These are phyloP conservation scores for Akanthomyces dipterigenus DNA, from an alignment of 2,329 filamentous ascomycete species.

Conservation along the genomic window DNA sequence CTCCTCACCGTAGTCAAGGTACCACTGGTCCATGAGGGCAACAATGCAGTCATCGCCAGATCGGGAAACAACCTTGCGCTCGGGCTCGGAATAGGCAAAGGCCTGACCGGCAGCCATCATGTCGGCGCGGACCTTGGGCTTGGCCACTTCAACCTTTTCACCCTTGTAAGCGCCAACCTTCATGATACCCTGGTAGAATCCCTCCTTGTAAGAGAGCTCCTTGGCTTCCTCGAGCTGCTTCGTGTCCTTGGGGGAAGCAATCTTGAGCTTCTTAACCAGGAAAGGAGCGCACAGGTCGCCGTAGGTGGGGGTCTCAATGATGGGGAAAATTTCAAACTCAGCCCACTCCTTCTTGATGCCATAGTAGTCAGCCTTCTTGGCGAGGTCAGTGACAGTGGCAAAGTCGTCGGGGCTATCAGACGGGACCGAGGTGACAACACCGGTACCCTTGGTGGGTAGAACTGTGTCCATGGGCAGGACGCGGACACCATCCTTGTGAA, in stretches of 20 bases:
- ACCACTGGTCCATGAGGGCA: conserved; percentile 94
- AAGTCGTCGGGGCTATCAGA: conserved; percentile 94
- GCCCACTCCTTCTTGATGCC: conserved; percentile 96
- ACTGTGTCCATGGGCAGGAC: conserved; percentile 95
- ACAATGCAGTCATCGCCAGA: conserved; percentile 92
- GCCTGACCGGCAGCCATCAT: conserved; percentile 72
- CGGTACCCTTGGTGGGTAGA: conserved; percentile 87
- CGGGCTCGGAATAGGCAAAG: conserved; percentile 90
- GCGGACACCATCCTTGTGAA: conserved; percentile 75
- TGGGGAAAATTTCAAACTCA: conserved; percentile 78
- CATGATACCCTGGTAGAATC: conserved; percentile 93
- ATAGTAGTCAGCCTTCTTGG: conserved; percentile 95
- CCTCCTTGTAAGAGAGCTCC: conserved; percentile 93
- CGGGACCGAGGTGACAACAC: conserved; percentile 91
- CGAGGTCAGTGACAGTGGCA: conserved; percentile 77
- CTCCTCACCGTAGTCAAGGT: conserved; percentile 90
- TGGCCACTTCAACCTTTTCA: conserved; percentile 77
- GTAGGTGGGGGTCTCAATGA: conserved; percentile 84
- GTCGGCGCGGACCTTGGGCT: conserved; percentile 73
- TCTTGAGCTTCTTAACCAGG: conserved; percentile 89
- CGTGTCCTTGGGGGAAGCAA: conserved; percentile 89
- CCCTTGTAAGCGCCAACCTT: conserved; percentile 82
- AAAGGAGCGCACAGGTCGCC: conserved; percentile 77
- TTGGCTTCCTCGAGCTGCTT: conserved; percentile 88
- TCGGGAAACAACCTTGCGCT: conserved; percentile 80